Percentiles rank a stretch among this genome's conserved stretches.
Conservation (phyloP, 208 protist species). For the Leishmania lainsoni region DNA sequence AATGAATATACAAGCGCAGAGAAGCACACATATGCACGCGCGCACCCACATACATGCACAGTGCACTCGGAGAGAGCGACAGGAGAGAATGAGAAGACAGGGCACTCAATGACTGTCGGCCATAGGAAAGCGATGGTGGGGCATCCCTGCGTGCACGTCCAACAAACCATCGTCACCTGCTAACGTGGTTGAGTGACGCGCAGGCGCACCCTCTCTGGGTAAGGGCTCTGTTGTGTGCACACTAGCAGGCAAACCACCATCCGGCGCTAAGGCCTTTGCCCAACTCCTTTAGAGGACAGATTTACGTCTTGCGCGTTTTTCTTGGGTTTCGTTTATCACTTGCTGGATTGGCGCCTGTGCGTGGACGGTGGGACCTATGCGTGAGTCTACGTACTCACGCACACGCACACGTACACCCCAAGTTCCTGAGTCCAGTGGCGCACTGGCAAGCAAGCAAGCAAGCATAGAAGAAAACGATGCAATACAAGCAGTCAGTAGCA, state of each 20-base stretch:
- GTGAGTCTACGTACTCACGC: background rate
- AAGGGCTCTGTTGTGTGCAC: background rate
- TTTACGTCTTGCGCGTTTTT: background rate
- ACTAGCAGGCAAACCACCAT: background rate
- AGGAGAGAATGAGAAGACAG: background rate
- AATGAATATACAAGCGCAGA: no score
- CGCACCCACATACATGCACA: background rate
- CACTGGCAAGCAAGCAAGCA: background rate
- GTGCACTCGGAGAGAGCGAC: background rate
- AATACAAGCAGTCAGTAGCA: slow-evolving; percentile 21
- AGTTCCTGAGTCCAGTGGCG: background rate
- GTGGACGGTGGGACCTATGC: no score
- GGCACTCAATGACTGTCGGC: background rate
- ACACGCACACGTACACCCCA: background rate
- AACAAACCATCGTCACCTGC: background rate
- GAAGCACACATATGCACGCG: background rate
- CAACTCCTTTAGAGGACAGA: background rate
- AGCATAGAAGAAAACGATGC: no score
- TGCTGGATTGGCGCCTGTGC: background rate
- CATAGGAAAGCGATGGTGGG: background rate
- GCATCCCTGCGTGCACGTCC: background rate
- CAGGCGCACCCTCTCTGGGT: background rate
- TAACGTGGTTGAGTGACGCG: background rate
- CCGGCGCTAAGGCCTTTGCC: background rate
- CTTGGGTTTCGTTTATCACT: background rate